Evolutionary conservation across 768 basidiomycete species (phyloP).

Genomic region (Suillus spraguei): DNA sequence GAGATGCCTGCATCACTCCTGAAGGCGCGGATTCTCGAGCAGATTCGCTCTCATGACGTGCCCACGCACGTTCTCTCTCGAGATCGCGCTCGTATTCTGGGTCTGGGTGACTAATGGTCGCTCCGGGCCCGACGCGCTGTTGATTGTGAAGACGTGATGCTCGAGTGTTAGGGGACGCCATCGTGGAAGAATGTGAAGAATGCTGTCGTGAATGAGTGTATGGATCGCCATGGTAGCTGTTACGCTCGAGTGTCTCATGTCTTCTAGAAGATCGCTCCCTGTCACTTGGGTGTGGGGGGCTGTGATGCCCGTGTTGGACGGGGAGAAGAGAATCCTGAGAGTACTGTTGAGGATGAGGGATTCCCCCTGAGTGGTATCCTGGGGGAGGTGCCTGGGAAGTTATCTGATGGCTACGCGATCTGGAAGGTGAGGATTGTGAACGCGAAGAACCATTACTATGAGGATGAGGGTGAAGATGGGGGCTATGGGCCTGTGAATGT

Average conservation of each 20-base stretch:
- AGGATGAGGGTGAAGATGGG: conserved; percentile 44
- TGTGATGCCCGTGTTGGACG: conserved; percentile 48
- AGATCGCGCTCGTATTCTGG: conserved; percentile 44
- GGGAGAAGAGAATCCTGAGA: conserved; percentile 45
- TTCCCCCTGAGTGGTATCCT: conserved; percentile 38
- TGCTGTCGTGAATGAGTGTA: conserved; percentile 36
- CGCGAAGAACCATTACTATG: conserved; percentile 45
- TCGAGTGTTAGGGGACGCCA: conserved; percentile 36
- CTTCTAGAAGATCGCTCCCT: conserved; percentile 48
- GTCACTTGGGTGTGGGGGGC: conserved; percentile 49
- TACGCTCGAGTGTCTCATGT: conserved; percentile 47
- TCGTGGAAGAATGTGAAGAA: conserved; percentile 34
- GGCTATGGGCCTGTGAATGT: conserved; percentile 41
- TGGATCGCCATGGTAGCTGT: conserved; percentile 35
- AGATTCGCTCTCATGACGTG: conserved; percentile 42
- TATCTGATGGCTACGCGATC: conserved; percentile 50
- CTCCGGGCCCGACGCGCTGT: conserved; percentile 66
- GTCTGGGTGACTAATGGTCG: conserved; percentile 49
- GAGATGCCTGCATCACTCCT: conserved; percentile 41
- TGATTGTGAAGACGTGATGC: conserved; percentile 58
- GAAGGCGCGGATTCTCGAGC: conserved; percentile 34
- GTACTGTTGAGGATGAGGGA: conserved; percentile 48
- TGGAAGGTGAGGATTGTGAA: conserved; percentile 50
- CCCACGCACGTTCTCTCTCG: conserved; percentile 45
- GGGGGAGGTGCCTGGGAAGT: conserved; percentile 35